Percentiles rank a stretch among this genome's conserved stretches.
These are phyloP conservation scores for Vanrija pseudolonga DNA, from an alignment of 1,284 basidiomycete species.

Conservation along the genomic window DNA sequence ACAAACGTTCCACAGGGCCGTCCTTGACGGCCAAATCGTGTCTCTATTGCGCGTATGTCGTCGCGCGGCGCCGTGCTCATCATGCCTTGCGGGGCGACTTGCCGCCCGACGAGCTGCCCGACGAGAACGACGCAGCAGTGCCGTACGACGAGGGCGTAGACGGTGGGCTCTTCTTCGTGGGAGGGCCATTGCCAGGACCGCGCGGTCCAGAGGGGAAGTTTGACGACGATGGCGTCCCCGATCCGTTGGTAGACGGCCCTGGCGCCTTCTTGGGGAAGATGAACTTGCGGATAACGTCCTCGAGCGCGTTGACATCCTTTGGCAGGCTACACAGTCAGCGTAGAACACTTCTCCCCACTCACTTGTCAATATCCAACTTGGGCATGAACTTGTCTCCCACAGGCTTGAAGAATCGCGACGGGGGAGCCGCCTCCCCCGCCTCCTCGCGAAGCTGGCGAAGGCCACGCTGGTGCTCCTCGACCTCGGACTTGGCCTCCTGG, in stretches of 20 bases:
- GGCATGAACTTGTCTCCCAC: slow-evolving; percentile 72
- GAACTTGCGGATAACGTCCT: slow-evolving; percentile 59
- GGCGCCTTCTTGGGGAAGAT: slow-evolving; percentile 52
- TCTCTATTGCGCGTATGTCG: too few species aligned
- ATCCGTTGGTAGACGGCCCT: slow-evolving; percentile 6
- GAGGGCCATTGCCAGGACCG: too few species aligned
- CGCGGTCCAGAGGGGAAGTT: too few species aligned
- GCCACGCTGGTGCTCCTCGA: slow-evolving; percentile 91
- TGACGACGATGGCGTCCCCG: slow-evolving; percentile 1
- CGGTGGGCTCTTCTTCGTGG: too few species aligned
- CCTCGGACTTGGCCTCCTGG: slow-evolving; percentile 80
- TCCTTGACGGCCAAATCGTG: too few species aligned
- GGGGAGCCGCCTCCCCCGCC: slow-evolving; percentile 56
- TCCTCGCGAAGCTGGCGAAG: slow-evolving; percentile 70
- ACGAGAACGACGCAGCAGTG: too few species aligned
- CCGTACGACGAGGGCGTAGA: too few species aligned
- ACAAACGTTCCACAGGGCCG: too few species aligned
- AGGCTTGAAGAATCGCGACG: slow-evolving; percentile 76
- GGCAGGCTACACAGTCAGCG: slow-evolving; percentile 58
- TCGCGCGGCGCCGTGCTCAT: too few species aligned
- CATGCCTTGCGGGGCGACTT: too few species aligned
- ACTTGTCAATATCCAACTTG: slow-evolving; percentile 62
- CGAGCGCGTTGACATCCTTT: slow-evolving; percentile 63
- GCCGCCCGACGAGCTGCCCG: too few species aligned
- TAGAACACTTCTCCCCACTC: slow-evolving; percentile 25